These are phyloP conservation scores for Bathelium albidoporum DNA, from an alignment of 495 filamentous ascomycete genomes.

Conservation along the genomic window DNA sequence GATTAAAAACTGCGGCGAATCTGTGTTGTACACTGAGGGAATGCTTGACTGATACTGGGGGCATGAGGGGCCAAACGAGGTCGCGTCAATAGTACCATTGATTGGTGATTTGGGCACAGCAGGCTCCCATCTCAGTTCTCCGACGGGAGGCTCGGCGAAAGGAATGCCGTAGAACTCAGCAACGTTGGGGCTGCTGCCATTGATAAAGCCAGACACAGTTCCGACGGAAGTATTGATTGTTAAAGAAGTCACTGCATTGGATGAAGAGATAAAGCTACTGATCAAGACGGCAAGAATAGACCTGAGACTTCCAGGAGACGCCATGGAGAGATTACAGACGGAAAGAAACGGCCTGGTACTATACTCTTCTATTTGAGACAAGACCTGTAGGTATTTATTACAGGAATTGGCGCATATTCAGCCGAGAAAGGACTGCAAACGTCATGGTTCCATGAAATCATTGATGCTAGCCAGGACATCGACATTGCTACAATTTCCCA, in stretches of 20 bases:
- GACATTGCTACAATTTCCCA: not conserved
- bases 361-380: not conserved
- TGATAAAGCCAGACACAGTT: constrained; percentile 29
- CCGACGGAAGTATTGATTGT: constrained; percentile 11
- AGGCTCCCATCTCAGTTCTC: constrained; percentile 33
- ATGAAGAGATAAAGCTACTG: not conserved
- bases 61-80: constrained; percentile 11
- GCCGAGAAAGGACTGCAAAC: not conserved
- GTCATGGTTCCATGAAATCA: not conserved
- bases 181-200: constrained; percentile 29
- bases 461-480: not conserved
- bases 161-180: constrained; percentile 40
- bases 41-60: constrained; percentile 14
- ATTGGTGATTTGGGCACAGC: constrained; percentile 15
- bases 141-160: constrained; percentile 35
- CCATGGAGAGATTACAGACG: not conserved
- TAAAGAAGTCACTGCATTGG: not conserved
- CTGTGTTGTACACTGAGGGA: constrained; percentile 6
- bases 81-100: constrained; percentile 15
- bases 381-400: too few species aligned
- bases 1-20: not conserved
- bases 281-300: not conserved
- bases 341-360: not conserved
- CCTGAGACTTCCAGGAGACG: not conserved
- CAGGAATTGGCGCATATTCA: too few species aligned